Percentiles rank a stretch among this genome's conserved stretches.
Evolutionary conservation across 345 rosid genomes (phyloP).

Genomic region (Syzygium grande): DNA sequence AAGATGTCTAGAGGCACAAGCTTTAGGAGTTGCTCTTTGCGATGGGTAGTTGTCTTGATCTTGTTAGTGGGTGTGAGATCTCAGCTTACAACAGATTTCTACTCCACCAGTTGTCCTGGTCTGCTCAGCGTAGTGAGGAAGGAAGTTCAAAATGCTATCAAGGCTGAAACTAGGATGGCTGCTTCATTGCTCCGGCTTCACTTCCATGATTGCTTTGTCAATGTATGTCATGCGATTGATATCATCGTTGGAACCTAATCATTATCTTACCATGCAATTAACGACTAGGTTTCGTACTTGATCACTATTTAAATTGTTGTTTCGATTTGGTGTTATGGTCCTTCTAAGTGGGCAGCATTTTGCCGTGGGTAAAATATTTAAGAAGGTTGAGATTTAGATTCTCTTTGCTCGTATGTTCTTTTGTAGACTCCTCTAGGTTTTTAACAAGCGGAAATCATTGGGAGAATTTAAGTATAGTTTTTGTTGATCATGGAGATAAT

Average conservation of each 20-base stretch:
- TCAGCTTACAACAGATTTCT: slow-evolving; percentile 39
- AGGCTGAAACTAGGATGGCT: slow-evolving; percentile 55
- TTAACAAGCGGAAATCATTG: background rate
- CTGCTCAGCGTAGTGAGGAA: slow-evolving; percentile 29
- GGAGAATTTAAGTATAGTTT: background rate
- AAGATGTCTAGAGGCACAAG: slow-evolving; percentile 9
- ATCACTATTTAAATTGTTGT: background rate
- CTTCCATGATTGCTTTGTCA: slow-evolving; percentile 72
- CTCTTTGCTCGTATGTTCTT: background rate
- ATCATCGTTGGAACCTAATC: background rate
- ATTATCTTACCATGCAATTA: background rate
- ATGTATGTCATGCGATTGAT: slow-evolving; percentile 20
- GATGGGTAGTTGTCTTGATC: slow-evolving; percentile 16
- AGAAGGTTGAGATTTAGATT: background rate
- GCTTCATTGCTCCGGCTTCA: slow-evolving; percentile 62
- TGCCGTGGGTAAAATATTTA: background rate
- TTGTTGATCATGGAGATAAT: background rate
- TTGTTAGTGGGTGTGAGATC: slow-evolving; percentile 24
- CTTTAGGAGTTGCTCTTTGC: slow-evolving; percentile 2
- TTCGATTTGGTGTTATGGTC: background rate
- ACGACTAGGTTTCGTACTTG: background rate
- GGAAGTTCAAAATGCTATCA: slow-evolving; percentile 40
- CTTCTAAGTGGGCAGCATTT: background rate
- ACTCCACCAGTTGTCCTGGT: slow-evolving; percentile 41
- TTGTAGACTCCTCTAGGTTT: background rate